A percentile compares a stretch with the other conserved stretches of the same genome.
Evolutionary conservation across 2,329 filamentous ascomycete genomes (phyloP).

Genomic region (Colletotrichum australisinense): DNA sequence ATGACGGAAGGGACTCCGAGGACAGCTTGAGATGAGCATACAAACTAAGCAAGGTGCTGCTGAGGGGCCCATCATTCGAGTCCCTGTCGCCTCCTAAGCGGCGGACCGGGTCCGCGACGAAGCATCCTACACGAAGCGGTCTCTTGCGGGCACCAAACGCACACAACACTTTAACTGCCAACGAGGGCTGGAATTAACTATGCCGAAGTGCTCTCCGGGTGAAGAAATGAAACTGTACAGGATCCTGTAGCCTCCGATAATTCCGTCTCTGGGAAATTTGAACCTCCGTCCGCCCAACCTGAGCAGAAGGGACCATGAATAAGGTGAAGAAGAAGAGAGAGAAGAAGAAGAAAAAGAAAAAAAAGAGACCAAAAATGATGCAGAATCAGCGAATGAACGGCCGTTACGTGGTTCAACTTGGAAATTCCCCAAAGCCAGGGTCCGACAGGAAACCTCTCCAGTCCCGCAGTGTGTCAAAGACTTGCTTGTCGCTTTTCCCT

Average conservation of each 20-base stretch:
- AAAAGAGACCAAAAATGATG: conserved; percentile 1
- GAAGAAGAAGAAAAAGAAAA: background rate
- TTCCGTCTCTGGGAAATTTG: conserved; percentile 14
- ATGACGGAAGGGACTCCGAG: background rate
- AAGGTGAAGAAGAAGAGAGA: background rate
- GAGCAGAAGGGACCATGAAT: conserved; percentile 4
- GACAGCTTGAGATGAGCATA: background rate
- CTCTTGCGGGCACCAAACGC: conserved; percentile 2
- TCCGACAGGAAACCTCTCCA: conserved; percentile 29
- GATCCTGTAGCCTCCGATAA: background rate
- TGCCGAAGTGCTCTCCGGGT: conserved; percentile 8
- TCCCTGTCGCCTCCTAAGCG: conserved; percentile 29
- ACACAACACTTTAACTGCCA: conserved; percentile 18
- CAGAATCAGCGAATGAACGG: conserved; percentile 32
- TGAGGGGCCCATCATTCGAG: conserved; percentile 15
- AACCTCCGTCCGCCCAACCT: conserved; percentile 15
- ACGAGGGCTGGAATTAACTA: conserved; percentile 18
- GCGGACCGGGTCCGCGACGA: conserved; percentile 19
- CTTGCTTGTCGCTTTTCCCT: conserved; percentile 1
- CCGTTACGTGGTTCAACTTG: conserved; percentile 36
- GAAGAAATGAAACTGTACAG: conserved; percentile 18
- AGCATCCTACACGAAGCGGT: conserved; percentile 1
- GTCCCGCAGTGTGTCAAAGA: conserved; percentile 16
- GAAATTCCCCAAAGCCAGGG: conserved; percentile 14
- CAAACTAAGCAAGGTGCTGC: background rate